phyloP scores from a whole-genome alignment of 2,329 filamentous ascomycete genomes.

The Simplicillium aogashimaense region DNA sequence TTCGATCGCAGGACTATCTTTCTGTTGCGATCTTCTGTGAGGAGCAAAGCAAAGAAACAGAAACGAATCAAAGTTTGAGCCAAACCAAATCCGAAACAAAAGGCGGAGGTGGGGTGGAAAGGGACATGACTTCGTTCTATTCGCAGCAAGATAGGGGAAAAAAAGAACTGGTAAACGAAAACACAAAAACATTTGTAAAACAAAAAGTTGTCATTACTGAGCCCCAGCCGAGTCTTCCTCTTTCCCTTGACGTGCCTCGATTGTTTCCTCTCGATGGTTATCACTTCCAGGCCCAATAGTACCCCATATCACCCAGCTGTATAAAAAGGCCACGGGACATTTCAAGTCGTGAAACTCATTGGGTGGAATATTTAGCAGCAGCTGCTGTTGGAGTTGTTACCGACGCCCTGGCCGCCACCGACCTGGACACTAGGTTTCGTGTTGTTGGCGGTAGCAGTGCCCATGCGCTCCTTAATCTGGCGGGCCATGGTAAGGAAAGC shows the following conservation, averaged over 20 bases:
- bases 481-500: constrained; percentile 99
- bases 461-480: constrained; percentile 99
- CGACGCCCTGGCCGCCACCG: constrained; percentile 86
- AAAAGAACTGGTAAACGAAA: constrained; percentile 2
- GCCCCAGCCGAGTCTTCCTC: not conserved
- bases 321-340: too few species aligned
- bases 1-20: too few species aligned
- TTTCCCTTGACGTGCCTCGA: too few species aligned
- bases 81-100: too few species aligned
- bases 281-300: too few species aligned
- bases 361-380: constrained; percentile 63
- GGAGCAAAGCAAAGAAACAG: too few species aligned
- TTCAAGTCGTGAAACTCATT: too few species aligned
- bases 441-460: constrained; percentile 88
- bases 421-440: constrained; percentile 98
- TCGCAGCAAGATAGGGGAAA: constrained; percentile 1
- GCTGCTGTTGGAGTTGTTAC: constrained; percentile 72
- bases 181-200: constrained; percentile 3
- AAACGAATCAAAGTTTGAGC: too few species aligned
- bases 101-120: too few species aligned
- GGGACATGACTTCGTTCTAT: not conserved
- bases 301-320: too few species aligned
- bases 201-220: not conserved
- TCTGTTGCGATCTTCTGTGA: too few species aligned
- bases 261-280: too few species aligned